Base-by-base conservation (phyloP, 2,329 filamentous ascomycete species). In the Endothia cerciana region DNA sequence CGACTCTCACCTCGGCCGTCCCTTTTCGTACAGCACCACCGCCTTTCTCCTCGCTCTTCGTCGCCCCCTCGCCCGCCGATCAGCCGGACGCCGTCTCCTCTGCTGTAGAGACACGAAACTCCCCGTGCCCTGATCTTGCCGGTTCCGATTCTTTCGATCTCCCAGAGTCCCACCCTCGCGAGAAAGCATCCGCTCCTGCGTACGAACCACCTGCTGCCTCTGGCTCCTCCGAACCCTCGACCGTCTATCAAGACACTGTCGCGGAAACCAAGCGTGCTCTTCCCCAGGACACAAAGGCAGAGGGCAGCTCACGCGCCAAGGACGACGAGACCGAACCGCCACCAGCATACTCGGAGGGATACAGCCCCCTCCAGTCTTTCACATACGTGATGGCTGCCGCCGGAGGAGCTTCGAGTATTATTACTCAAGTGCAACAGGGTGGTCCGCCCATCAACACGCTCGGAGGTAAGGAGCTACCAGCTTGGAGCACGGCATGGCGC, bases 301-400 rank as follows among this genome's bases (percentile, higher is more conserved):
- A 90, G 53, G 71, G 70, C 72, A 86, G 89, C 45, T 89, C 89
- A 66, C 88, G 87, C 72, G 73, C 74, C 70, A 95, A 95, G 77
- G 87, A 86, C 76, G 87, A 90, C 77, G 94, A 98, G 80, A 87
- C 88, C 79, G 95, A 98, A 82, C 94, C 94, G 66, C 95, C 95
- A 68, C 95, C 95, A 66, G 94, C 95, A 65, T 99, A 99, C 79
- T 93, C 92, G 72, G 94, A 98, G 87, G 94, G 94, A 73, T 91
- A 89, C 68, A 97, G 93, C 82, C 95, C 95, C 69, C 88, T 99
- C 77, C 87, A 91, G 68, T 92, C 93, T 65, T 99, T 99, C 76
- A 90, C 91, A 73, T 99, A 96, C 87, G 88, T 97, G 77, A 99
- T 99, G 95, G 94, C 95, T 81, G 92, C 93, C 78, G 94, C 94